A percentile compares a stretch with the other conserved stretches of the same genome.
These are phyloP conservation scores for Harringtonia lauricola DNA, from an alignment of 2,329 filamentous ascomycete genomes.

Conservation along the genomic window DNA sequence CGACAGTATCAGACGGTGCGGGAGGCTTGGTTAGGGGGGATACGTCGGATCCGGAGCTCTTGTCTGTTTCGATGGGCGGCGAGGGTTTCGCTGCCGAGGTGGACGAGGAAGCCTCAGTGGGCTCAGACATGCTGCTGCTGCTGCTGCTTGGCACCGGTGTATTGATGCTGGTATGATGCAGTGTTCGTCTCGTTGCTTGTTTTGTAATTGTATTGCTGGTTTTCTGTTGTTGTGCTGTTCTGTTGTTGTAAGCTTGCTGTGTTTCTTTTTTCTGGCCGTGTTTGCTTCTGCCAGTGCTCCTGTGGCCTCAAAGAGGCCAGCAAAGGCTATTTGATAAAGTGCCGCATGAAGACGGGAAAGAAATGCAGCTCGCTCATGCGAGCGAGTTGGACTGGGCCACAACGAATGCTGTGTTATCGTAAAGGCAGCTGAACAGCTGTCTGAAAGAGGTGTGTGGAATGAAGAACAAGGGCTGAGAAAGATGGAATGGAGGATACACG, in stretches of 20 bases:
- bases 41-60: conserved; percentile 29
- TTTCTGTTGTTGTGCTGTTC: not conserved
- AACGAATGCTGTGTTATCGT: not conserved
- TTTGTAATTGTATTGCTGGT: not conserved
- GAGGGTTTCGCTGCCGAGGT: not conserved
- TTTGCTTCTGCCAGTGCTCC: conserved; percentile 22
- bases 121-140: no score
- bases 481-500: no score
- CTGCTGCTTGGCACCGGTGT: no score
- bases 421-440: not conserved
- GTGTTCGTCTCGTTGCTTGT: no score
- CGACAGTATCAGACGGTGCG: not conserved
- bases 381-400: not conserved
- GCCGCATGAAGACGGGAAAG: conserved; percentile 21
- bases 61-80: conserved; percentile 9
- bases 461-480: no score
- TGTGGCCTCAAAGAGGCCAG: conserved; percentile 31
- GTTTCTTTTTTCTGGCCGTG: no score
- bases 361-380: conserved; percentile 6
- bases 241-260: no score
- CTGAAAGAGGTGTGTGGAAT: not conserved
- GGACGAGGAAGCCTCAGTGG: not conserved
- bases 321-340: conserved; percentile 25
- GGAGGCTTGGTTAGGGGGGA: conserved; percentile 27
- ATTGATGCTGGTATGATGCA: no score